Percentiles rank a stretch among this genome's conserved stretches.
Conservation (phyloP, 768 basidiomycete genomes). For the Tylopilus vinaceipallidus region DNA sequence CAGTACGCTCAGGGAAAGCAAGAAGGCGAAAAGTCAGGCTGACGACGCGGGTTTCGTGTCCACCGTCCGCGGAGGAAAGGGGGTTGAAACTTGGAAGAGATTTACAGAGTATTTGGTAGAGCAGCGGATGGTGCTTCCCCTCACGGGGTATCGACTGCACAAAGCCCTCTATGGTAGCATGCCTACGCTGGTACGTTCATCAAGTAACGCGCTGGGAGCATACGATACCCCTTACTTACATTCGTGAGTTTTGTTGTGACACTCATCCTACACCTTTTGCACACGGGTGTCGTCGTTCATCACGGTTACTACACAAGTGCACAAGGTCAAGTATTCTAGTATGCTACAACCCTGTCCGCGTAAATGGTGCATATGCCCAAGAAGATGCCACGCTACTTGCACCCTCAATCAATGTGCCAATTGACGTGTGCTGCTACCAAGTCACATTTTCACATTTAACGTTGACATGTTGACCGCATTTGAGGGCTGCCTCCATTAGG, state of each 20-base stretch:
- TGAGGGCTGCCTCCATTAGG: not conserved
- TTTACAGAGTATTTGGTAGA: constrained; percentile 57
- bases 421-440: not conserved
- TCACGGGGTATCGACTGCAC: constrained; percentile 43
- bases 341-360: constrained; percentile 20
- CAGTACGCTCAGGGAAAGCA: constrained; percentile 56
- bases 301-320: constrained; percentile 1
- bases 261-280: constrained; percentile 1
- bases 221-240: constrained; percentile 8
- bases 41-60: constrained; percentile 11
- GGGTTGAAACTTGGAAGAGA: constrained; percentile 56
- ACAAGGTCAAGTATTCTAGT: no score
- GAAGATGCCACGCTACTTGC: not conserved
- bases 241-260: constrained; percentile 4
- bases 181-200: constrained; percentile 7
- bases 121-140: constrained; percentile 49
- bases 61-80: constrained; percentile 35
- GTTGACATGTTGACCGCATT: not conserved
- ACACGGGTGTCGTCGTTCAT: not conserved
- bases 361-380: constrained; percentile 4
- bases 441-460: not conserved
- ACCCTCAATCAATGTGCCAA: not conserved
- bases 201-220: constrained; percentile 5
- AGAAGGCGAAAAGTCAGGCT: constrained; percentile 26
- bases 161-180: constrained; percentile 30